Percentiles rank a stretch among this genome's conserved stretches.
Evolutionary conservation across 2,329 filamentous ascomycete genomes (phyloP).

Genomic region (Tolypocladium paradoxum): DNA sequence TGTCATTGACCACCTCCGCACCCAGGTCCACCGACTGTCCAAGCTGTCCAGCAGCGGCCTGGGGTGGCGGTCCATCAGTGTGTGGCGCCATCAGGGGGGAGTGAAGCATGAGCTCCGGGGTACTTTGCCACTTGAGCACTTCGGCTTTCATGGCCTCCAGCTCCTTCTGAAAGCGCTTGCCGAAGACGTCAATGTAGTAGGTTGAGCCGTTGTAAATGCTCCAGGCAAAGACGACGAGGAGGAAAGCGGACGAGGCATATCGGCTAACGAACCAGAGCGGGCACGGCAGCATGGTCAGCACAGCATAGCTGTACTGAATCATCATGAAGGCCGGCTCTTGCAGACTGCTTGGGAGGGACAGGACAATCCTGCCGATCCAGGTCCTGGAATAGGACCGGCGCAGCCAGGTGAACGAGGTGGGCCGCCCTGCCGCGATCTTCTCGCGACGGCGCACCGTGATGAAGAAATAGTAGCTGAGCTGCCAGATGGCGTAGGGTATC

Average conservation of each 20-base stretch:
- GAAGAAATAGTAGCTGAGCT: slow-evolving; percentile 83
- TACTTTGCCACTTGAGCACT: slow-evolving; percentile 76
- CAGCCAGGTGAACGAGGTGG: slow-evolving; percentile 96
- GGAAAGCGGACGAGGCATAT: slow-evolving; percentile 66
- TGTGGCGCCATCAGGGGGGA: slow-evolving; percentile 23
- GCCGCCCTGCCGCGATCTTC: slow-evolving; percentile 89
- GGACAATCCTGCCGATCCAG: slow-evolving; percentile 77
- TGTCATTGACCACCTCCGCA: neutral
- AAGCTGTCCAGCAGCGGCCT: slow-evolving; percentile 5
- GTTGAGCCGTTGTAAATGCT: slow-evolving; percentile 95
- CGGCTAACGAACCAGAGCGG: slow-evolving; percentile 90
- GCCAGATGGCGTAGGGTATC: slow-evolving; percentile 87
- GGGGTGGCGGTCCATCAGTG: slow-evolving; percentile 9
- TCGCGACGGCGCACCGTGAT: slow-evolving; percentile 92
- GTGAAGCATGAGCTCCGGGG: slow-evolving; percentile 33
- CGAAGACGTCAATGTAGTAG: slow-evolving; percentile 97
- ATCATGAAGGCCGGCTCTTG: slow-evolving; percentile 92
- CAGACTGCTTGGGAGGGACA: slow-evolving; percentile 60
- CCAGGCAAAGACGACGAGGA: slow-evolving; percentile 80
- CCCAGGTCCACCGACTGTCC: slow-evolving; percentile 8
- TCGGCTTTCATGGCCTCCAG: slow-evolving; percentile 81
- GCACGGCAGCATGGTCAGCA: slow-evolving; percentile 88
- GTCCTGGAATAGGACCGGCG: slow-evolving; percentile 82
- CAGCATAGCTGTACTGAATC: slow-evolving; percentile 86
- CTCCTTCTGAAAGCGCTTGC: slow-evolving; percentile 93